Base-by-base conservation (phyloP, 148 eudicot genomes). In the Salicornia ramosissima region DNA sequence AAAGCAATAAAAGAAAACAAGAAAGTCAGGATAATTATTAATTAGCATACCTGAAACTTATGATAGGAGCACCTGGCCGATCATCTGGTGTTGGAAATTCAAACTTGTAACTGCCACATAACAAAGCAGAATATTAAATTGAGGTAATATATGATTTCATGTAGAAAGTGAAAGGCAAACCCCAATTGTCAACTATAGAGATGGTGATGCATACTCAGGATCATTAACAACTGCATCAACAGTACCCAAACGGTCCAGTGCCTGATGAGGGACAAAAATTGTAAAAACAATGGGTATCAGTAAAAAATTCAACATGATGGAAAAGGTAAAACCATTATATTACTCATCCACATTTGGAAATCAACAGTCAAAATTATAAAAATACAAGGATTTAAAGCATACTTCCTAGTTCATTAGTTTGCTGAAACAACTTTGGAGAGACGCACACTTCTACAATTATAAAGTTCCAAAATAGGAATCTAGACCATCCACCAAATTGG, bases 21-120 rank as follows among this genome's bases (percentile, higher is more conserved):
- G 14, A 54, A 1, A 24, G 14, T 26, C 24, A 60, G 39, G 56
- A 30, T n/a, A 36, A 58, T 33, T 74, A 55, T 25, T n/a, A 36
- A 58, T 33, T 74, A 55, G 28, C 78, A 71, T 26, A 95, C 99
- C 99, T 95, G 86, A 95, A 95, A 86, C 97, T 95, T 81, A 95
- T 95, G 53, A 95, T 95, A 69, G 97, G 99, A 45, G 91, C 83
- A 58, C 99, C 99, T 36, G 99, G 99, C 74, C 91, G 85, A 75
- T 95, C 99, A 77, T 95, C 99, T n/a, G 99, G 99, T 61, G 93
- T 84, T 68, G 99, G 99, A 71, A 95, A 95, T 68, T 95, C 99
- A 80, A 95, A 95, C 81, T 95, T 95, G 87, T 95, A 95, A 78
- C 99, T 95, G 91, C 76, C 50, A 73, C 19, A 47, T 69, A 59